These are phyloP conservation scores for Colletotrichum eremochloae DNA, from an alignment of 2,329 filamentous ascomycete genomes.

Conservation along the genomic window DNA sequence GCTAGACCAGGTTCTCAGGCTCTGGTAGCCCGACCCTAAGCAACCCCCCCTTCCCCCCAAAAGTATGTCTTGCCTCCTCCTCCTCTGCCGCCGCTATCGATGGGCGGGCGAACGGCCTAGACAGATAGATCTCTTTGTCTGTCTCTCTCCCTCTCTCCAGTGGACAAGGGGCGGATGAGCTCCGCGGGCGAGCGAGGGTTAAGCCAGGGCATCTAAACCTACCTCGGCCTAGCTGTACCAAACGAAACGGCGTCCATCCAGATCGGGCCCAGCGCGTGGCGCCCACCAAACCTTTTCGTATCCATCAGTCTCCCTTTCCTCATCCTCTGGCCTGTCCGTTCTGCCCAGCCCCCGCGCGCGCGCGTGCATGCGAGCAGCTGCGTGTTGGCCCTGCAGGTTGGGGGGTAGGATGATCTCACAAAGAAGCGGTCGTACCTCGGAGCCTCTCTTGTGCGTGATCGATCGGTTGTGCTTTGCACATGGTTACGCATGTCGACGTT, in stretches of 20 bases:
- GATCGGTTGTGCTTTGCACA: constrained; percentile 23
- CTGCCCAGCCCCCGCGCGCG: neutral
- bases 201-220: neutral
- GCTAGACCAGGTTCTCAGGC: constrained; percentile 32
- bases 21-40: constrained; percentile 19
- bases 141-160: neutral
- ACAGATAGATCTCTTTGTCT: constrained; percentile 27
- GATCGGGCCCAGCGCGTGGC: constrained; percentile 36
- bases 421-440: constrained; percentile 50
- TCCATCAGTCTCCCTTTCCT: constrained; percentile 14
- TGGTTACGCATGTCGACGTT: constrained; percentile 42
- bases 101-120: neutral
- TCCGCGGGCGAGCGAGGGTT: constrained; percentile 7
- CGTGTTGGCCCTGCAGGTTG: constrained; percentile 32
- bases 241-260: constrained; percentile 40
- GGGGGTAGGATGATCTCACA: constrained; percentile 2
- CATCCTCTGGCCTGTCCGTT: neutral
- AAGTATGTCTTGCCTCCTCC: constrained; percentile 11
- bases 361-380: constrained; percentile 15
- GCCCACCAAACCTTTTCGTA: constrained; percentile 22
- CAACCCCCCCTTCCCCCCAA: neutral
- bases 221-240: constrained; percentile 18
- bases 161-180: constrained; percentile 10
- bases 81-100: constrained; percentile 22
- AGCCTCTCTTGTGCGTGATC: constrained; percentile 47